These are phyloP conservation scores for Athelia sp. DNA, from an alignment of 1,284 basidiomycete species.

Conservation along the genomic window DNA sequence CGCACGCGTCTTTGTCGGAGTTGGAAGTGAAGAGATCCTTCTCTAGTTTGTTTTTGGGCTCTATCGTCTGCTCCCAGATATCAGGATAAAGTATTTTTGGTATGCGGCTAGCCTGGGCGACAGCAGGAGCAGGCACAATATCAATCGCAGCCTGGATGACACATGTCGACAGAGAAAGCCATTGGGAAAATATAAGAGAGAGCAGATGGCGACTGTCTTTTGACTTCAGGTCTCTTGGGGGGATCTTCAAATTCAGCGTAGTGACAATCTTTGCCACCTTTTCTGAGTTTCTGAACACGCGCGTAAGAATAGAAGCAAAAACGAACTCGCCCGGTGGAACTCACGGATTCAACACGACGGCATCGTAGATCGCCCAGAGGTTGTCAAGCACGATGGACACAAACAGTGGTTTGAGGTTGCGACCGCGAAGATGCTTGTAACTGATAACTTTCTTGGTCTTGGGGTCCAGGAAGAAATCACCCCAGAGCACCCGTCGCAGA, in stretches of 20 bases:
- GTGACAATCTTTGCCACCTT: conserved; percentile 89
- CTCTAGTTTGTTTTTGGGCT: conserved; percentile 79
- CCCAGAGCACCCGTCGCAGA: conserved; percentile 90
- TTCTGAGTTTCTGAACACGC: conserved; percentile 66
- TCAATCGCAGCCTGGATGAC: conserved; percentile 93
- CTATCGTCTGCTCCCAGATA: conserved; percentile 45
- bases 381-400: conserved; percentile 98
- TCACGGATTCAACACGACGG: conserved; percentile 81
- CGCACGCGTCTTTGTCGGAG: conserved; percentile 49
- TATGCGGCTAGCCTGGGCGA: conserved; percentile 80
- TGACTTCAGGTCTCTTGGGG: conserved; percentile 85
- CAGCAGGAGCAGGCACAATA: conserved; percentile 82
- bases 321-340: conserved; percentile 45
- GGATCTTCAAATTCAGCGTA: conserved; percentile 80
- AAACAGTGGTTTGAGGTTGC: conserved; percentile 92
- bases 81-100: conserved; percentile 94
- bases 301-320: conserved; percentile 38
- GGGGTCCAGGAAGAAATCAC: conserved; percentile 95
- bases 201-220: conserved; percentile 88
- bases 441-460: conserved; percentile 94
- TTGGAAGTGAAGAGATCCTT: conserved; percentile 76
- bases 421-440: conserved; percentile 84
- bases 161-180: conserved; percentile 92
- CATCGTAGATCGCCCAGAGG: conserved; percentile 95
- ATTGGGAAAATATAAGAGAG: conserved; percentile 88